Percentiles rank a stretch among this genome's conserved stretches.
These are phyloP conservation scores for Globisporangium splendens DNA, from an alignment of 352 stramenopile species.

Conservation along the genomic window DNA sequence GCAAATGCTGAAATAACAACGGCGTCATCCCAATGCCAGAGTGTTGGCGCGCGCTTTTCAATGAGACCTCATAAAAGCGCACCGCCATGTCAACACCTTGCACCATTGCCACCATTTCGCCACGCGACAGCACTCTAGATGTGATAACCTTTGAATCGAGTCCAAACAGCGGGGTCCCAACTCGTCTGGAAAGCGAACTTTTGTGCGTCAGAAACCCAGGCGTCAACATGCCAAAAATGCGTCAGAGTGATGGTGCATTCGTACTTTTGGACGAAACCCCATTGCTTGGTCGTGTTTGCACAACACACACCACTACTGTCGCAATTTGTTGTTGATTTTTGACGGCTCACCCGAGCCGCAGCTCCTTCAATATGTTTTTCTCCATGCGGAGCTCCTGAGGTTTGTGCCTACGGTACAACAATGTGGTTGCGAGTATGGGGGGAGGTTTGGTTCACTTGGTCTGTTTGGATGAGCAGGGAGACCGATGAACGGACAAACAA, in stretches of 20 bases:
- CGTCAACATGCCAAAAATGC: background rate
- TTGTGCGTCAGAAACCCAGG: background rate
- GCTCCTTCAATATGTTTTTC: background rate
- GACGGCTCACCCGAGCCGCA: background rate
- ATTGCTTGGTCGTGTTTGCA: background rate
- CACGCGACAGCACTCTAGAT: constrained; percentile 1
- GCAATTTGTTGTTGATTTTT: no score
- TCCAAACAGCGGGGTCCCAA: constrained; percentile 10
- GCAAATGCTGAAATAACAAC: constrained; percentile 10
- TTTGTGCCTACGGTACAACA: no score
- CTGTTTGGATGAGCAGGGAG: no score
- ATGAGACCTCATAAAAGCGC: constrained; percentile 13
- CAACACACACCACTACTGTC: background rate
- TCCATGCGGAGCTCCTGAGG: no score
- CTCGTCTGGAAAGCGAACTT: background rate
- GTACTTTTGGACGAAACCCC: no score
- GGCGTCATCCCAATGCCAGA: background rate
- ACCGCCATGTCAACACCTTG: background rate
- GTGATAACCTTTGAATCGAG: constrained; percentile 6
- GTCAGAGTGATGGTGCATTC: background rate
- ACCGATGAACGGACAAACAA: no score
- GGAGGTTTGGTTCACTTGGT: no score
- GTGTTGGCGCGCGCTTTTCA: constrained; percentile 5
- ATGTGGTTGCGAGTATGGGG: no score
- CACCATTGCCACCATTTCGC: constrained; percentile 8